phyloP scores from a whole-genome alignment of 345 rosid genomes.

The Aquilaria malaccensis region DNA sequence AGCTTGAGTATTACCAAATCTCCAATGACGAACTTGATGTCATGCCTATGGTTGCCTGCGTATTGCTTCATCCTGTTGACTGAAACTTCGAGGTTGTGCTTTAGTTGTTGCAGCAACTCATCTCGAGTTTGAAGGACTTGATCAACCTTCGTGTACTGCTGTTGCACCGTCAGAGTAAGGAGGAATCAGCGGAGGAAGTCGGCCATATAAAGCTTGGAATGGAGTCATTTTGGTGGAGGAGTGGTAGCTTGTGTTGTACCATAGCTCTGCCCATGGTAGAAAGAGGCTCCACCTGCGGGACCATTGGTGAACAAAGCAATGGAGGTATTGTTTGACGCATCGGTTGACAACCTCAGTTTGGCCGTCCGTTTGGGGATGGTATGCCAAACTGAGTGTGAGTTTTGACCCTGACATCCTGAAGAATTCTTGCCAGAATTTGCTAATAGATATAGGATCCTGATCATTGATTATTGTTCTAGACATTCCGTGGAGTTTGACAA shows the following conservation, averaged over 20 bases:
- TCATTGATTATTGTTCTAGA: background rate
- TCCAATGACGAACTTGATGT: background rate
- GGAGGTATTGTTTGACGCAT: constrained; percentile 1
- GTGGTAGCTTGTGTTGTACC: constrained; percentile 6
- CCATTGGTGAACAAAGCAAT: background rate
- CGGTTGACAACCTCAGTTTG: background rate
- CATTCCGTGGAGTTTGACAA: background rate
- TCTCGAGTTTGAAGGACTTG: background rate
- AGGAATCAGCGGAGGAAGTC: background rate
- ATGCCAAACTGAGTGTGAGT: background rate
- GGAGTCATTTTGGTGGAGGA: background rate
- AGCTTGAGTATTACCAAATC: background rate
- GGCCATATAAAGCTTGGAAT: background rate
- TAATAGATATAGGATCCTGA: background rate
- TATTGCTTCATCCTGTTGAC: constrained; percentile 5
- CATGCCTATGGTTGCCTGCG: background rate
- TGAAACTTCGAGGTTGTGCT: background rate
- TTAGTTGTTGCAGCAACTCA: background rate
- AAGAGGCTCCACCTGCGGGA: background rate
- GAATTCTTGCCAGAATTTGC: background rate
- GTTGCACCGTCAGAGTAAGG: background rate
- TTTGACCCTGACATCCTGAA: background rate
- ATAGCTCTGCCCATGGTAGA: constrained; percentile 8
- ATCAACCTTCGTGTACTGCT: background rate
- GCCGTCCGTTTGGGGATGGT: background rate